Evolutionary conservation across 2,329 filamentous ascomycete species (phyloP).

Genomic region (Fusarium brevicatenulatum): DNA sequence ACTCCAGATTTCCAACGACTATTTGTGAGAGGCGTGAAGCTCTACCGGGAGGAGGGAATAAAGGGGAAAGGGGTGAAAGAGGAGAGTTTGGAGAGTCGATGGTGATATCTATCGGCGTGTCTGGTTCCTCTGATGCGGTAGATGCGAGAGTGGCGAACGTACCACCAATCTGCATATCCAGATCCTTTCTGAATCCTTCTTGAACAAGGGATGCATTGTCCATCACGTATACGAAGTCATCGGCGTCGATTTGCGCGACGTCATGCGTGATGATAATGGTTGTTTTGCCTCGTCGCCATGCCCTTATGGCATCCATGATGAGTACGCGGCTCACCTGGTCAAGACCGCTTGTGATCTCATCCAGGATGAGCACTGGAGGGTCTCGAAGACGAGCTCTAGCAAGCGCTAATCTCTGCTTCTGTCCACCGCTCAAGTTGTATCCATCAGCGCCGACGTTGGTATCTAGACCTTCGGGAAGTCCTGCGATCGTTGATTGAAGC

Average conservation of each 20-base stretch:
- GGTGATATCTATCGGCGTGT: conserved; percentile 22
- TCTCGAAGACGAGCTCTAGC: conserved; percentile 82
- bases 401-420: conserved; percentile 83
- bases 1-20: conserved; percentile 35
- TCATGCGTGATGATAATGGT: conserved; percentile 96
- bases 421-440: conserved; percentile 81
- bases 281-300: conserved; percentile 83
- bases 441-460: conserved; percentile 78
- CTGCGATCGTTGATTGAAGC: conserved; percentile 72
- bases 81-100: conserved; percentile 22
- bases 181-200: conserved; percentile 69
- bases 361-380: conserved; percentile 82
- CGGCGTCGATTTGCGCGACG: conserved; percentile 74
- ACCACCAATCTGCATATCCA: conserved; percentile 59
- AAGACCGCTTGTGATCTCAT: conserved; percentile 88
- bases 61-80: conserved; percentile 13
- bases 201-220: conserved; percentile 75
- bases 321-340: conserved; percentile 75
- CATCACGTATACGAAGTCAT: conserved; percentile 85
- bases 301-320: conserved; percentile 78
- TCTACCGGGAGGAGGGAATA: conserved; percentile 2
- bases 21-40: conserved; percentile 32
- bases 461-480: conserved; percentile 75
- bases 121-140: not conserved
- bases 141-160: conserved; percentile 58